Evolutionary conservation across 139 green algal genomes (phyloP).

Genomic region (Spirogloea muscicola): DNA sequence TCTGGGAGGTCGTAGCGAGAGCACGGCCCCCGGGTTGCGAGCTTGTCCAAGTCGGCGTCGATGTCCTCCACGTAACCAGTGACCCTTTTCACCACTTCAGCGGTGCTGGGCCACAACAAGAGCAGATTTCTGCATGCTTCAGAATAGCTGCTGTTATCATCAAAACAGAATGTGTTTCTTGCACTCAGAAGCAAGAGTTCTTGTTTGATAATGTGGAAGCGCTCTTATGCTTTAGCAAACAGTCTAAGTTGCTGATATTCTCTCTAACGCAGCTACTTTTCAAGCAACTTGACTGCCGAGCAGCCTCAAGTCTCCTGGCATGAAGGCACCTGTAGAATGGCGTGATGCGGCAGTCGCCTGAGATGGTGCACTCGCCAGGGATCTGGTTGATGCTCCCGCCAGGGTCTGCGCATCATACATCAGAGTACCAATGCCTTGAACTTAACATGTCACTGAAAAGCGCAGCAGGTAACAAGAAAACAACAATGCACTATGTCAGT

Average conservation of each 20-base stretch:
- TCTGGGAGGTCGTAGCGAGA: constrained; percentile 57
- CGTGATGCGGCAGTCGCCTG: constrained; percentile 55
- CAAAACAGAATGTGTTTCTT: too few species aligned
- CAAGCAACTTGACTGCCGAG: too few species aligned
- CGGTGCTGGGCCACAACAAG: too few species aligned
- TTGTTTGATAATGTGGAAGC: too few species aligned
- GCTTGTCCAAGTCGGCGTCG: constrained; percentile 52
- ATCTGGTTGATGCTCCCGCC: constrained; percentile 72
- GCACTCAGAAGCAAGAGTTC: too few species aligned
- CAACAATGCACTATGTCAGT: too few species aligned
- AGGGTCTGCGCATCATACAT: constrained; percentile 34
- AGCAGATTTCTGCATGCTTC: too few species aligned
- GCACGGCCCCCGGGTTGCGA: constrained; percentile 55
- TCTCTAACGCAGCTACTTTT: too few species aligned
- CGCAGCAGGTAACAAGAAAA: background rate
- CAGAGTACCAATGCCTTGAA: background rate
- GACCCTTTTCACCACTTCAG: constrained; percentile 56
- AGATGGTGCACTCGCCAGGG: constrained; percentile 62
- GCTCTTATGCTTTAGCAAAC: too few species aligned
- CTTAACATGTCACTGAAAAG: background rate
- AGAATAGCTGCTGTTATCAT: too few species aligned
- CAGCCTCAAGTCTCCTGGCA: too few species aligned
- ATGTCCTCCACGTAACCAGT: constrained; percentile 62
- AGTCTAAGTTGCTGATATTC: too few species aligned
- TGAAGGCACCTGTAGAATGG: constrained; percentile 39